Evolutionary conservation across 1,139 yeast species (phyloP).

Genomic region (Kodamaea anthophila): DNA sequence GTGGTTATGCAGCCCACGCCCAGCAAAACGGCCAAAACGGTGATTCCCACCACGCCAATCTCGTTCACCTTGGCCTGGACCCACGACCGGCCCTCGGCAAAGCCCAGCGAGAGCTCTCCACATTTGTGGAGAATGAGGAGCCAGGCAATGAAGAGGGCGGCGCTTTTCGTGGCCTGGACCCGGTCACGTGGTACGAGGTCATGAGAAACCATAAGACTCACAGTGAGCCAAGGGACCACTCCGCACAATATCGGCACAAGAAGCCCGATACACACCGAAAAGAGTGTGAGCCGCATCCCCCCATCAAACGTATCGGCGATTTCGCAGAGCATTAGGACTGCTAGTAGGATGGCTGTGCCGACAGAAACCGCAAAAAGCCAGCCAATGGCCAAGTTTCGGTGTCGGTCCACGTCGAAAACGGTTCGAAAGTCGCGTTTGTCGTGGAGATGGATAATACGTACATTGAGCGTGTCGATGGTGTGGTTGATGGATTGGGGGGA

Average conservation of each 20-base stretch:
- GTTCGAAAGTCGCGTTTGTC: conserved; percentile 9
- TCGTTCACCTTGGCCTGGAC: conserved; percentile 47
- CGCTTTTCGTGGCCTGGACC: conserved; percentile 4
- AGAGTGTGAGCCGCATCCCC: conserved; percentile 19
- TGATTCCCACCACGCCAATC: conserved; percentile 64
- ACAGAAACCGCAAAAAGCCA: conserved; percentile 24
- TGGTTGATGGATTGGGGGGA: conserved; percentile 18
- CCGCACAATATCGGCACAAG: conserved; percentile 28
- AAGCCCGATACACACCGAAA: conserved; percentile 27
- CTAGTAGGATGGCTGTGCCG: conserved; percentile 28
- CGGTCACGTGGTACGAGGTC: conserved; percentile 18
- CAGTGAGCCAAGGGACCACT: conserved; percentile 29
- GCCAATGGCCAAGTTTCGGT: conserved; percentile 13
- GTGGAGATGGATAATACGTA: background rate
- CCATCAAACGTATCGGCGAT: conserved; percentile 21
- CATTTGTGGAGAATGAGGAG: conserved; percentile 28
- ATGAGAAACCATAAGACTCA: conserved; percentile 26
- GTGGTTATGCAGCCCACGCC: conserved; percentile 77
- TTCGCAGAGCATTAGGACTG: conserved; percentile 35
- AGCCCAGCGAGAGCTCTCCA: conserved; percentile 30
- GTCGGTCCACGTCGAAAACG: conserved; percentile 6
- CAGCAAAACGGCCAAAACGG: conserved; percentile 63
- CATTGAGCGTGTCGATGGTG: conserved; percentile 6
- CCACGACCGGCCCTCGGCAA: conserved; percentile 20
- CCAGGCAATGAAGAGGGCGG: conserved; percentile 21